Evolutionary conservation across 1,284 basidiomycete genomes (phyloP).

Genomic region (Ceratorhiza oryzae-sativae): DNA sequence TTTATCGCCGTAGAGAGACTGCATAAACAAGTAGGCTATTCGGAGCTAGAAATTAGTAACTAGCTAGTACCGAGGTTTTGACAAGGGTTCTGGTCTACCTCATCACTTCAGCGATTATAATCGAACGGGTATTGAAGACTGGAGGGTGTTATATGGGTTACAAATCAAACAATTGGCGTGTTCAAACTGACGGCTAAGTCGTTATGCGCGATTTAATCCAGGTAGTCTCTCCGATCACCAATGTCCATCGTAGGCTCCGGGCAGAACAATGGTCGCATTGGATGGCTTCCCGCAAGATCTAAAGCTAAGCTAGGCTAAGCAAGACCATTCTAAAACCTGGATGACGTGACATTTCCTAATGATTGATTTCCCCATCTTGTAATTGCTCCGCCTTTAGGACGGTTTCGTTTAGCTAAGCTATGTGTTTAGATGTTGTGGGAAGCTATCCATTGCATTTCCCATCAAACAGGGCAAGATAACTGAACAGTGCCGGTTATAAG

Average conservation of each 20-base stretch:
- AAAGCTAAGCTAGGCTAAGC: too few relatives aligned
- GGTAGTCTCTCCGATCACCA: background rate
- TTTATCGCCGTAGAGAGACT: background rate
- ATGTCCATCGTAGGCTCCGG: background rate
- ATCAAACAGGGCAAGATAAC: background rate
- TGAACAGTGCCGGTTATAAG: too few relatives aligned
- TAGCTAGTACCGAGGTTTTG: too few relatives aligned
- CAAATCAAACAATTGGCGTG: background rate
- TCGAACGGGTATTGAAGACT: background rate
- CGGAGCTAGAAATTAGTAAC: background rate
- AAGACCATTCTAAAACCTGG: too few relatives aligned
- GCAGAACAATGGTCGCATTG: background rate
- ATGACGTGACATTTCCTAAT: too few relatives aligned
- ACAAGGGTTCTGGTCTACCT: background rate
- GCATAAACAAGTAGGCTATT: background rate
- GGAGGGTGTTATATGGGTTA: background rate
- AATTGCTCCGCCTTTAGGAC: too few relatives aligned
- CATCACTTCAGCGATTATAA: background rate
- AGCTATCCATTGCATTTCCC: too few relatives aligned
- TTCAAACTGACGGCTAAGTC: background rate
- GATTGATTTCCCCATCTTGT: too few relatives aligned
- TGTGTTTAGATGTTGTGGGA: too few relatives aligned
- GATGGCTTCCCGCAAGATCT: too few relatives aligned
- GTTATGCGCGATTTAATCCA: background rate
- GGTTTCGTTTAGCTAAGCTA: too few relatives aligned